Percentiles rank a stretch among this genome's conserved stretches.
These are phyloP conservation scores for Xylaria arbuscula DNA, from an alignment of 2,329 filamentous ascomycete genomes.

Conservation along the genomic window DNA sequence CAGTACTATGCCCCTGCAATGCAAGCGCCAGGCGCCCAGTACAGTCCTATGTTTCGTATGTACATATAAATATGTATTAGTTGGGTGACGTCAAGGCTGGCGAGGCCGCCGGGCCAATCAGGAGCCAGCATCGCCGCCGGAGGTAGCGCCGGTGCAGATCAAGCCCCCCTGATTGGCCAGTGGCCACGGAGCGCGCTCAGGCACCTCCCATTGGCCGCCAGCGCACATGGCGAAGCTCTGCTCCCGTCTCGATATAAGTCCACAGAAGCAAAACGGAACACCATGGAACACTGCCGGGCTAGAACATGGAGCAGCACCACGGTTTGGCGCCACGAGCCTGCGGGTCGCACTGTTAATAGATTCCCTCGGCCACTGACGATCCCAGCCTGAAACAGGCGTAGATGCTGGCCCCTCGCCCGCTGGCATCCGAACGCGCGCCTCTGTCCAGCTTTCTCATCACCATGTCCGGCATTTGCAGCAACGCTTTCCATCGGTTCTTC, in stretches of 20 bases:
- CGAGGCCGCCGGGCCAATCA: constrained; percentile 15
- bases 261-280: no score
- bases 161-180: constrained; percentile 8
- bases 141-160: not conserved
- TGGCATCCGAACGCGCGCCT: not conserved
- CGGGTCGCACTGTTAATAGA: no score
- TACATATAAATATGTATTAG: constrained; percentile 1
- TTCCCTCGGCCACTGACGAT: not conserved
- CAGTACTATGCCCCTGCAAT: not conserved
- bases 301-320: no score
- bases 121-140: not conserved
- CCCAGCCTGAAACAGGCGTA: not conserved
- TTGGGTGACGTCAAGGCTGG: constrained; percentile 7
- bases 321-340: no score
- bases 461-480: not conserved
- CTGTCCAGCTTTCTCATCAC: not conserved
- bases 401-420: not conserved
- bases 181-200: not conserved
- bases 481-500: not conserved
- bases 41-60: not conserved
- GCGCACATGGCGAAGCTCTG: not conserved
- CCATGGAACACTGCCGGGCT: no score
- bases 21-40: not conserved
- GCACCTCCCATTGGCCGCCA: constrained; percentile 12
- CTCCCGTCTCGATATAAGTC: no score